Percentiles rank a stretch among this genome's conserved stretches.
phyloP scores from a whole-genome alignment of 805 yeast species.

The Saturnispora serradocipensis region DNA sequence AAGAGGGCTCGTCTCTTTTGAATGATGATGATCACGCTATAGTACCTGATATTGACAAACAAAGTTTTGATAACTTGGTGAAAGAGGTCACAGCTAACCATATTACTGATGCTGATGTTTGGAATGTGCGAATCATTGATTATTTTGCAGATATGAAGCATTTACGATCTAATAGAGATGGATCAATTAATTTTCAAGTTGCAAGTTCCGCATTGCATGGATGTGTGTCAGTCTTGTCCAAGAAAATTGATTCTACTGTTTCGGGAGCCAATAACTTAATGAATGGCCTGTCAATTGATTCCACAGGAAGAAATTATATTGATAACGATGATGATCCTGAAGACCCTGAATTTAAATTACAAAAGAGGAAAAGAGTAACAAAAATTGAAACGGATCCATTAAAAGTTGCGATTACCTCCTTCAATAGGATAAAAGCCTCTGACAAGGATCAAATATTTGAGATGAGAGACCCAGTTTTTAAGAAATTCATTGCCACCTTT shows the following conservation, averaged over 20 bases:
- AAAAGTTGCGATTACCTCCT: slow-evolving; percentile 22
- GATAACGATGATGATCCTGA: slow-evolving; percentile 22
- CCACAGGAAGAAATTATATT: background rate
- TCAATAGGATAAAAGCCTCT: slow-evolving; percentile 11
- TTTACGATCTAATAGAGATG: slow-evolving; percentile 32
- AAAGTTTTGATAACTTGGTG: slow-evolving; percentile 20
- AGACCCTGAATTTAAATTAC: slow-evolving; percentile 15
- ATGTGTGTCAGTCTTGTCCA: slow-evolving; percentile 41
- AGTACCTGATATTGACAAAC: slow-evolving; percentile 1
- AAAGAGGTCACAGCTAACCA: slow-evolving; percentile 29
- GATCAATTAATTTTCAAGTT: slow-evolving; percentile 36
- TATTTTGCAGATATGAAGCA: slow-evolving; percentile 43
- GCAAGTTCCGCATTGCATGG: slow-evolving; percentile 45
- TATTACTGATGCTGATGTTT: slow-evolving; percentile 38
- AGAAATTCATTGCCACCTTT: slow-evolving; percentile 65
- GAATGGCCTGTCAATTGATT: slow-evolving; percentile 49
- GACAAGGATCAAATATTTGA: slow-evolving; percentile 2
- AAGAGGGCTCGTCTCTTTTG: background rate
- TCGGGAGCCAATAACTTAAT: slow-evolving; percentile 27
- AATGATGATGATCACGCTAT: slow-evolving; percentile 1
- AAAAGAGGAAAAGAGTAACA: slow-evolving; percentile 20
- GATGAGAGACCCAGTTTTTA: slow-evolving; percentile 55
- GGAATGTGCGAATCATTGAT: slow-evolving; percentile 44
- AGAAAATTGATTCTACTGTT: slow-evolving; percentile 37
- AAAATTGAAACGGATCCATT: slow-evolving; percentile 3